Base-by-base conservation (phyloP, 192 early-diverging fungal genomes). In the Backusella macrospora region DNA sequence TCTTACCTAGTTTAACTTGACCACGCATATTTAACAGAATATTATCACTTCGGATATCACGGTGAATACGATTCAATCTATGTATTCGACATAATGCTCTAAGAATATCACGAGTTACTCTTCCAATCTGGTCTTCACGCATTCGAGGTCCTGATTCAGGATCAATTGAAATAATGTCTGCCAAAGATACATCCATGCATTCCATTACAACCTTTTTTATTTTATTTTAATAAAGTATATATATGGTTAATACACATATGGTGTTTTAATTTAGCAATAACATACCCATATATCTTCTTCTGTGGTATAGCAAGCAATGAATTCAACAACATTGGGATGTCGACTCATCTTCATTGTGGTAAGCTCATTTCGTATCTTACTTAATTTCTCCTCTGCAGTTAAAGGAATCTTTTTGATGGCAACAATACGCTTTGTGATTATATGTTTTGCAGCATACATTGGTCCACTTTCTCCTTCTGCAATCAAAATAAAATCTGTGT, bases 101-200 rank as follows among this genome's bases (percentile, higher is more conserved):
- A 72, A 92, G 76, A 23, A 89, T 89, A 75, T 98, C 96, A 78
- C 90, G 87, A 64, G 95, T 92, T 16, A 99, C 91, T 34, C 93
- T 86, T 6, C 96, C 96, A 66, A 99, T 99, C 76, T 98, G 96
- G 6, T 83, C 83, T 79, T 99, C 98, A n/a, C 84, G 88, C 84
- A 99, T 84, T 52, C 73, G 70, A 10, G 79, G 74, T 6, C 73
- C 74, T 5, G 81, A 80, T 21, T 75, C 70, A 6, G 86, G 83
- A 77, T 89, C 92, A 85, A 96, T 94, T 74, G 91, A 92, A 73
- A 99, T 97, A n/a, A 98, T 90, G 72, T 99, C 97, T n/a, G 96
- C 98, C 65, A 99, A 82, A 12, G 97, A 90, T 16, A 96, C 95
- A 62, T 99, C 98, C 98, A 99, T 99, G 75, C 90, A 94, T 79